These are phyloP conservation scores for Aspergillus diversus DNA, from an alignment of 495 filamentous ascomycete genomes.

Conservation along the genomic window DNA sequence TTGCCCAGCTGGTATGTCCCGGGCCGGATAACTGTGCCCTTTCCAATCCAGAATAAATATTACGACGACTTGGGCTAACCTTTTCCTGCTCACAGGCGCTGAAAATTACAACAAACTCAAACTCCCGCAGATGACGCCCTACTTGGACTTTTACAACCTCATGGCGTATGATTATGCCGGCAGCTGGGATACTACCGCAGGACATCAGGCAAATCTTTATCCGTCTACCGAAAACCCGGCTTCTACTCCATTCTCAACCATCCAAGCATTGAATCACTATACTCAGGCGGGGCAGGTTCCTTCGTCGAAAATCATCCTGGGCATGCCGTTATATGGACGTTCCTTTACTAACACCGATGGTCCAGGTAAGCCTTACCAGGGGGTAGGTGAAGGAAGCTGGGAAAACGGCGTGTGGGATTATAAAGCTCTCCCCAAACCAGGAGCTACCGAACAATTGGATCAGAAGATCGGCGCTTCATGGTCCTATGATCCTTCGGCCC, in stretches of 20 bases:
- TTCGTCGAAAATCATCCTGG: constrained; percentile 74
- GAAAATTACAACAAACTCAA: constrained; percentile 70
- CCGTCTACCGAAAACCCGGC: constrained; percentile 53
- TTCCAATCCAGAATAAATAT: background rate
- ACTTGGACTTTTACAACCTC: constrained; percentile 79
- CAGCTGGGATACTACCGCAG: constrained; percentile 72
- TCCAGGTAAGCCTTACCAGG: constrained; percentile 67
- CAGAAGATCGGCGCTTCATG: constrained; percentile 62
- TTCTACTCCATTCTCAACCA: constrained; percentile 60
- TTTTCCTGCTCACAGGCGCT: constrained; percentile 35
- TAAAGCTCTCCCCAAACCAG: constrained; percentile 60
- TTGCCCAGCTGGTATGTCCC: constrained; percentile 49
- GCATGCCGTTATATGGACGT: constrained; percentile 88
- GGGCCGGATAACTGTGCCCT: background rate
- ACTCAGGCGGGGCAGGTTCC: constrained; percentile 58
- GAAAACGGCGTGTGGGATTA: constrained; percentile 86
- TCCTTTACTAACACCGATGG: constrained; percentile 77
- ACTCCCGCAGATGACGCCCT: constrained; percentile 68
- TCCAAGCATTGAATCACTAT: constrained; percentile 62
- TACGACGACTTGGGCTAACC: background rate
- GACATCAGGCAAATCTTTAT: constrained; percentile 82
- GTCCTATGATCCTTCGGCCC: constrained; percentile 63
- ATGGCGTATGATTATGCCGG: constrained; percentile 87
- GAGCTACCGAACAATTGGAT: constrained; percentile 45
- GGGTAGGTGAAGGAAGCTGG: constrained; percentile 69